Conservation (phyloP, 345 rosid species). For the Lenwebbia sp. region DNA sequence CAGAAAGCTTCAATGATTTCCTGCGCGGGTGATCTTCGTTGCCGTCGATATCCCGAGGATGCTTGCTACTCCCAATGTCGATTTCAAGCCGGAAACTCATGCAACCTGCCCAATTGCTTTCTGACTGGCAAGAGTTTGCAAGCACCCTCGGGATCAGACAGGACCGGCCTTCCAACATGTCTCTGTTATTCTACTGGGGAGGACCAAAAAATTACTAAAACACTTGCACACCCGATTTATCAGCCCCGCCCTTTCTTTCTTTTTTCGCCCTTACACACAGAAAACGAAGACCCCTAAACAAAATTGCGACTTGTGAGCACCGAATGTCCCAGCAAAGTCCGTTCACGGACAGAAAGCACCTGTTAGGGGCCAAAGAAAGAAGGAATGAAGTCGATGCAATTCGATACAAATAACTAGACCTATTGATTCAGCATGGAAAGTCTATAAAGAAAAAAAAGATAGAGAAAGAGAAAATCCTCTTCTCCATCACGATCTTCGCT, state of each 20-base stretch:
- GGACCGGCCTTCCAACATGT: constrained; percentile 73
- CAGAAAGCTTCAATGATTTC: constrained; percentile 6
- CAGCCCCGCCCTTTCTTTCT: background rate
- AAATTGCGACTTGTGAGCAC: background rate
- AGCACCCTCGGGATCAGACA: constrained; percentile 47
- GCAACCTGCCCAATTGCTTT: constrained; percentile 45
- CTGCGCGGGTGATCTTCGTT: constrained; percentile 15
- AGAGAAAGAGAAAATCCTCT: background rate
- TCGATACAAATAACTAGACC: background rate
- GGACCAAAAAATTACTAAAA: background rate
- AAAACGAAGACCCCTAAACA: background rate
- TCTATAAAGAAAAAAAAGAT: background rate
- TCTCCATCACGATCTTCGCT: background rate
- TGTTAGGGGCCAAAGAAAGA: background rate
- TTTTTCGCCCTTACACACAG: background rate
- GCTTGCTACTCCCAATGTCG: constrained; percentile 29
- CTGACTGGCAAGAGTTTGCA: constrained; percentile 55
- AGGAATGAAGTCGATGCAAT: background rate
- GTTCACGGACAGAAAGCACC: background rate
- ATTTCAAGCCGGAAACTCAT: constrained; percentile 25
- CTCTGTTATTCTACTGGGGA: constrained; percentile 4
- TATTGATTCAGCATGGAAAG: background rate
- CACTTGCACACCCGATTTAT: background rate
- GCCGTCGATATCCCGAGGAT: constrained; percentile 27
- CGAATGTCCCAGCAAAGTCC: background rate